Evolutionary conservation across 2,329 filamentous ascomycete species (phyloP), one percentile per base, ranked within the genome.

Genomic region (Diaporthe caulivora): DNA sequence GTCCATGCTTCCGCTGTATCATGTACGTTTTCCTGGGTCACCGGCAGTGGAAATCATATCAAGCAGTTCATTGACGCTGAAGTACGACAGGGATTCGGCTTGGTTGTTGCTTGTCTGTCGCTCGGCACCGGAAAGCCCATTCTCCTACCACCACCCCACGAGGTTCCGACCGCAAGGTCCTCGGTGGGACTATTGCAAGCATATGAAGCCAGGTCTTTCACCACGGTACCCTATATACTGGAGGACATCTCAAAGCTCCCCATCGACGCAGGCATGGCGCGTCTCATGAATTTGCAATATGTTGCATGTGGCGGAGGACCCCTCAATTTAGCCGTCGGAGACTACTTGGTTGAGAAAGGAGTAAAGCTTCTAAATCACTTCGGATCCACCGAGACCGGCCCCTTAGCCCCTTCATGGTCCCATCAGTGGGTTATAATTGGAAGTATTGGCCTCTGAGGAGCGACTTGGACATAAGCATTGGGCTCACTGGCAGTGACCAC

Each of bases 361-460:
- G 17, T 69, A 21, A 69, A n/a, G 37, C 44, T 69, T n/a, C 64
- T 69, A 1, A 69, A 54, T n/a, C 37, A 53, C 64, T 69, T 53
- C 8, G 64, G 64, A 37, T 53, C 49, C 4, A 69, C 64, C 17
- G 64, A 69, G 17, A 69, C 49, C 8, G 49, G 64, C 64, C 64
- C 5, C 34, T 69, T 7, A 24, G 47, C 15, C 47, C 49, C 21
- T 53, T 53, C 10, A 53, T 69, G 21, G 64, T 55, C 3, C 64
- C 64, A 31, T 17, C 18, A 6, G 40, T 40, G 2, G 64, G n/a
- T 1, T 44, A 42, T 18, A 34, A 49, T 13, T 55, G 49, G 64
- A 31, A 54, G 21, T 69, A 69, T 37, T 69, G 34, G 47, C 64
- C 47, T 2, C 47, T 69, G 10, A 34, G 64, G 26, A 40, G 31